These are phyloP conservation scores for Umbilicus rupestris DNA, from an alignment of 164 flowering plant species.

Conservation along the genomic window DNA sequence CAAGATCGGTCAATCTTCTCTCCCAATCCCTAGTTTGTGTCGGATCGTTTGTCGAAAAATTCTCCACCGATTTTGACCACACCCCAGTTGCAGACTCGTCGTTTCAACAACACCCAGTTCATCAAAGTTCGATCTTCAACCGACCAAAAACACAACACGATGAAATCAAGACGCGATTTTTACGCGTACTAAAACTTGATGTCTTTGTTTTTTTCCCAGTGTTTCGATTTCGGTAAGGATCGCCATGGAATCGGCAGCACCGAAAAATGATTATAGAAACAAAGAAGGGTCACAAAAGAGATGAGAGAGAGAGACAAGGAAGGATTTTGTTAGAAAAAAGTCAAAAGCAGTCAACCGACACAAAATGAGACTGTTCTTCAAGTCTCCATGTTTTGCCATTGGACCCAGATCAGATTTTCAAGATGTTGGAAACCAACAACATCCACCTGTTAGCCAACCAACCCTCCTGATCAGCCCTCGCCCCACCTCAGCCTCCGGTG, in stretches of 20 bases:
- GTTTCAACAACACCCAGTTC: background rate
- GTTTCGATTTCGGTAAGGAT: background rate
- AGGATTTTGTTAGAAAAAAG: too few relatives aligned
- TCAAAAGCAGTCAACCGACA: too few relatives aligned
- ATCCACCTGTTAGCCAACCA: background rate
- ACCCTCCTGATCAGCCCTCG: background rate
- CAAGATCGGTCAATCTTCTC: constrained; percentile 4
- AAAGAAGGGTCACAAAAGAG: too few relatives aligned
- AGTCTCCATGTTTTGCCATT: too few relatives aligned
- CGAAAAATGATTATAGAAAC: too few relatives aligned
- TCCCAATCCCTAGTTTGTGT: constrained; percentile 2
- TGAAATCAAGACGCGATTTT: background rate
- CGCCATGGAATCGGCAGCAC: too few relatives aligned
- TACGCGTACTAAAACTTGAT: background rate
- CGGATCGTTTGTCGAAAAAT: background rate
- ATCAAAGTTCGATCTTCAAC: background rate
- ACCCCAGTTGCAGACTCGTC: background rate
- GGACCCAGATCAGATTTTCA: background rate
- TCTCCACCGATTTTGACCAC: background rate
- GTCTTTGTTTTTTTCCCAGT: background rate
- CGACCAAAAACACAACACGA: background rate
- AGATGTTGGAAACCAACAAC: background rate
- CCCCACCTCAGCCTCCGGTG: background rate
- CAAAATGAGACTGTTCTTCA: too few relatives aligned
- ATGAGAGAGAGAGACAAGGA: too few relatives aligned